Evolutionary conservation across 2,329 filamentous ascomycete species (phyloP).

Genomic region (Neospermospora avenae): DNA sequence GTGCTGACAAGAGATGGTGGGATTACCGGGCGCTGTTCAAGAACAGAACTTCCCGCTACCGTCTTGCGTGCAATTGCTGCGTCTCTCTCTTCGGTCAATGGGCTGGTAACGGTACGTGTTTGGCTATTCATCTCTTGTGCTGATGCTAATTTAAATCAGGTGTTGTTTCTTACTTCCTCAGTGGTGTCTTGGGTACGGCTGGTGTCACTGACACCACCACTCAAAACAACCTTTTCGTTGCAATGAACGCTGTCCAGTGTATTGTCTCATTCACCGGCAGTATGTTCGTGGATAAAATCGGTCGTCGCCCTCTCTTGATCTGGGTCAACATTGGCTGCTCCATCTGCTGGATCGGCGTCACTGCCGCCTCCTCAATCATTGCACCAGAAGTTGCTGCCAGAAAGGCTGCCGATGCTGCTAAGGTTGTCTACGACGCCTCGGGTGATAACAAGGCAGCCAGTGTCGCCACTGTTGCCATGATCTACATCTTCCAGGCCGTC

Average conservation of each 20-base stretch:
- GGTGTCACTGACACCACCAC: constrained; percentile 46
- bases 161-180: constrained; percentile 51
- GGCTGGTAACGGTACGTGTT: constrained; percentile 36
- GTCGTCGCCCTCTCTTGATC: constrained; percentile 53
- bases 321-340: constrained; percentile 46
- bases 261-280: constrained; percentile 52
- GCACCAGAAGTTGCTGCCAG: not conserved
- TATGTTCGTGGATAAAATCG: constrained; percentile 51
- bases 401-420: not conserved
- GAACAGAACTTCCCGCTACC: constrained; percentile 44
- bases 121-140: not conserved
- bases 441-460: constrained; percentile 35
- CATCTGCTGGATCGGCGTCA: constrained; percentile 48
- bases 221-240: constrained; percentile 50
- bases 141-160: constrained; percentile 6
- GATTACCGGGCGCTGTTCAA: constrained; percentile 52
- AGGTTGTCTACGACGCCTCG: not conserved
- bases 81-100: constrained; percentile 53
- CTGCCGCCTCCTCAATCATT: constrained; percentile 23
- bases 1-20: constrained; percentile 53
- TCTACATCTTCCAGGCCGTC: constrained; percentile 51
- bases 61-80: constrained; percentile 48
- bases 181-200: constrained; percentile 47
- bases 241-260: constrained; percentile 51
- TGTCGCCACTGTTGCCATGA: constrained; percentile 47